Evolutionary conservation across 768 basidiomycete species (phyloP).

Genomic region (Amanita molliuscula): DNA sequence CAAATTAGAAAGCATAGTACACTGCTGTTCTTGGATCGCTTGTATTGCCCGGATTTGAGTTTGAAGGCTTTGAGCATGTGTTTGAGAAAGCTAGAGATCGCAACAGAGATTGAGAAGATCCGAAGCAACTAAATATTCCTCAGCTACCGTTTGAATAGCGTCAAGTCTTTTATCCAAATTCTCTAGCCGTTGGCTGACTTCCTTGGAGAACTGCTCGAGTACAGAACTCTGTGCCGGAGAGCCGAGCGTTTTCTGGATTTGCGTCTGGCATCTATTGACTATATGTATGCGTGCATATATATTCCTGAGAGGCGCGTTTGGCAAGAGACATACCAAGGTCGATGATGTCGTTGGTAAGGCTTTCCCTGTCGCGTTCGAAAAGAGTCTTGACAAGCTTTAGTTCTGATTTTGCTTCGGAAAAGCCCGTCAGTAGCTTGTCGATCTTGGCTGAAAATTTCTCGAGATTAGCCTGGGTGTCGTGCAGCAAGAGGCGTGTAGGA

Average conservation of each 20-base stretch:
- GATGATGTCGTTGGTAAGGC: slow-evolving; percentile 42
- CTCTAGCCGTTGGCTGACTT: slow-evolving; percentile 31
- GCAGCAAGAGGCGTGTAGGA: slow-evolving; percentile 63
- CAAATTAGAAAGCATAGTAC: slow-evolving; percentile 40
- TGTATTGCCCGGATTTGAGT: slow-evolving; percentile 47
- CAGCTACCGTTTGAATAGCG: slow-evolving; percentile 38
- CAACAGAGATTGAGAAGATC: background rate
- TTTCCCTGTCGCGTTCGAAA: slow-evolving; percentile 53
- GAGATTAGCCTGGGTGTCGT: slow-evolving; percentile 64
- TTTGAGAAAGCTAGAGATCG: slow-evolving; percentile 31
- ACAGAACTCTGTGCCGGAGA: slow-evolving; percentile 37
- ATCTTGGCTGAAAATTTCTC: slow-evolving; percentile 55
- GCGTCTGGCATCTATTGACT: slow-evolving; percentile 56
- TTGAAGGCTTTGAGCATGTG: slow-evolving; percentile 36
- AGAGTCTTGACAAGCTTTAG: slow-evolving; percentile 41
- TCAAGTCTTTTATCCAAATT: slow-evolving; percentile 46
- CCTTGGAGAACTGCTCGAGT: slow-evolving; percentile 30
- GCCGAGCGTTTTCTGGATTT: slow-evolving; percentile 47
- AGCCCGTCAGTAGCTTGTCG: slow-evolving; percentile 36
- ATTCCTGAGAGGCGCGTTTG: slow-evolving; percentile 1
- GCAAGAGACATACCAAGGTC: slow-evolving; percentile 38
- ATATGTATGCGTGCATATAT: slow-evolving; percentile 2
- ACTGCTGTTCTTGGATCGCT: slow-evolving; percentile 53
- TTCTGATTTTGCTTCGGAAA: slow-evolving; percentile 44
- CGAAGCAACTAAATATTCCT: background rate